Evolutionary conservation across 768 basidiomycete species (phyloP), one percentile per base, ranked within the genome.

Genomic region (Naganishia onofrii): DNA sequence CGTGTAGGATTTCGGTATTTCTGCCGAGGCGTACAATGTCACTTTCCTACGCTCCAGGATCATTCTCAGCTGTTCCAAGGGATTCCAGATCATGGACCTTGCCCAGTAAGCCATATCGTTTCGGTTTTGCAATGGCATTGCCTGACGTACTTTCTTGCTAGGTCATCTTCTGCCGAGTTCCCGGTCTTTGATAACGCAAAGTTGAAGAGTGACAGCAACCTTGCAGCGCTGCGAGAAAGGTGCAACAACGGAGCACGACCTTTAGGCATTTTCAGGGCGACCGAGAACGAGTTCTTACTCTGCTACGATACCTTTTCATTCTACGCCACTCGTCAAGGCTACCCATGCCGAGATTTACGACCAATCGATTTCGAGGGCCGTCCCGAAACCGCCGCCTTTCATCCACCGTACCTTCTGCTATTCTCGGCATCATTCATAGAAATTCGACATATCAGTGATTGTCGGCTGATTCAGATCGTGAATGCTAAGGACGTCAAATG

Each of bases 1-100:
- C 38, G 23, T 10, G 15, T 42, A 86, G 85, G 91, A 94, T 82
- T 95, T 93, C 82, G 94, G 92, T 86, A 81, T 95, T 58, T 92
- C 91, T 1, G 92, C 90, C 0, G 93, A 96, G 77, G 89, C 93
- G 0, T 92, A 88, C 72, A 90, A 92, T 77, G 84, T 97, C 52
- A 88, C 93, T 71, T 98, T 97, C 85, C 83, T 97, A 68, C 93
- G 94, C 79, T 90, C 90, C 10, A 91, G 90, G 82, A 90, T 99
- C 31, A 67, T 72, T 38, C 90, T 99, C 68, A 85, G 96, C 32
- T 94, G 94, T 74, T 88, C 90, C 0, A 92, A 91, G 77, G 93
- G 94, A 48, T 97, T 97, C 75, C 94, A 97, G 81, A 95, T 97
- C 75, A 97, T 98, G 90, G 92, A 97, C 75, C 85, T 97, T 51